Evolutionary conservation across 176 grass and related monocot species (phyloP).

Genomic region (Rhynchospora tenuis): DNA sequence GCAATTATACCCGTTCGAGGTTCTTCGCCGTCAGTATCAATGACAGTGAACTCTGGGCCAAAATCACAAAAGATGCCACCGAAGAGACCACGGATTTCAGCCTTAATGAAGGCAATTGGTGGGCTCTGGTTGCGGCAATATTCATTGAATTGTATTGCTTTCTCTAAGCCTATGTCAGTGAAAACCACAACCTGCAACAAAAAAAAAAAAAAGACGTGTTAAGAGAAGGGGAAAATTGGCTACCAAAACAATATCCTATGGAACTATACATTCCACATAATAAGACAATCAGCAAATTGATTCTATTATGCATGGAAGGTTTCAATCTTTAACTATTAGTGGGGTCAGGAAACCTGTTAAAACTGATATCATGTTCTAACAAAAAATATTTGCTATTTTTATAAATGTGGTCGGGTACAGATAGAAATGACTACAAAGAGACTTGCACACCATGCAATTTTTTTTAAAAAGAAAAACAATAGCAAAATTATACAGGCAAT

Average conservation of each 20-base stretch:
- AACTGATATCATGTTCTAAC: neutral
- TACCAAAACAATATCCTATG: neutral
- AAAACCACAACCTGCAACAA: slow-evolving; percentile 65
- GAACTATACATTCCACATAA: neutral
- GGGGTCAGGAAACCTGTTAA: neutral
- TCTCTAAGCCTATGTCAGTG: slow-evolving; percentile 53
- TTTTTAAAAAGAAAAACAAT: neutral
- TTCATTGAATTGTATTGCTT: slow-evolving; percentile 54
- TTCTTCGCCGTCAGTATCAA: slow-evolving; percentile 60
- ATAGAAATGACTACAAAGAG: neutral
- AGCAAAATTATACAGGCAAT: neutral
- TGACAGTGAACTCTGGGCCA: slow-evolving; percentile 53
- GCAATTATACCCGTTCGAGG: slow-evolving; percentile 61
- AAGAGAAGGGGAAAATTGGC: neutral
- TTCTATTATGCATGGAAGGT: neutral
- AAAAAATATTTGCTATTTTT: neutral
- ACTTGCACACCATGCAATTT: neutral
- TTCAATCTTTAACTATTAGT: neutral
- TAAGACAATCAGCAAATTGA: neutral
- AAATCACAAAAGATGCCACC: slow-evolving; percentile 72
- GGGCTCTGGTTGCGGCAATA: slow-evolving; percentile 53
- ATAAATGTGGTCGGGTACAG: slow-evolving; percentile 4
- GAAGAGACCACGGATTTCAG: slow-evolving; percentile 74
- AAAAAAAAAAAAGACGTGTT: neutral
- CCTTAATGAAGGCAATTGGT: slow-evolving; percentile 64